These are phyloP conservation scores for Polytolypa hystricis DNA, from an alignment of 2,329 filamentous ascomycete genomes.

Conservation along the genomic window DNA sequence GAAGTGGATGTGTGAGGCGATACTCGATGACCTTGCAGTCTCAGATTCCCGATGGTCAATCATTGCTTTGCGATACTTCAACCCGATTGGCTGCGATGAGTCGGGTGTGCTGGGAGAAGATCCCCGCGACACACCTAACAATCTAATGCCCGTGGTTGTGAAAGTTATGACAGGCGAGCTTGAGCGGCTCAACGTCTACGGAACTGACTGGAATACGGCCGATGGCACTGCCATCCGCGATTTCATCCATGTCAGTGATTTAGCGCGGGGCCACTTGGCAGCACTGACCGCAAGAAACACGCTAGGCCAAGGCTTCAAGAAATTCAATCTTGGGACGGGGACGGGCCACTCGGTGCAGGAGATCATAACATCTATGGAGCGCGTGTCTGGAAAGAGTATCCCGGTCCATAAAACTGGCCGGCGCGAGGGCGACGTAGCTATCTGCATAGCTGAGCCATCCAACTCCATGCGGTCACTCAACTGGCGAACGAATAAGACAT, in stretches of 20 bases:
- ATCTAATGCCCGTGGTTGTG: slow-evolving; percentile 54
- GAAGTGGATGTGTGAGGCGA: not conserved
- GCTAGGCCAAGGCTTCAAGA: slow-evolving; percentile 30
- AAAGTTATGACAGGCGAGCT: slow-evolving; percentile 48
- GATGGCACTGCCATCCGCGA: slow-evolving; percentile 58
- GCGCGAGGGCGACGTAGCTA: slow-evolving; percentile 29
- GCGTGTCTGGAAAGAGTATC: slow-evolving; percentile 25
- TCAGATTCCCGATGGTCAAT: slow-evolving; percentile 11
- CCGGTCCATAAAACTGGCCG: slow-evolving; percentile 22
- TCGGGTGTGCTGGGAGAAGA: slow-evolving; percentile 35
- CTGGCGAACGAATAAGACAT: slow-evolving; percentile 28
- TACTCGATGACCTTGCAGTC: not conserved
- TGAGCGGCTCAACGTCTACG: slow-evolving; percentile 48
- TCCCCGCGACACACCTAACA: slow-evolving; percentile 30
- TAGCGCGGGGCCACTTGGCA: slow-evolving; percentile 52
- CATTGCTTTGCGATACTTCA: not conserved
- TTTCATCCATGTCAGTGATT: slow-evolving; percentile 57
- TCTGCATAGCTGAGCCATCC: slow-evolving; percentile 27
- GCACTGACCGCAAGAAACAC: slow-evolving; percentile 36
- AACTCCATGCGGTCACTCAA: slow-evolving; percentile 44
- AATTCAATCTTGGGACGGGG: slow-evolving; percentile 32
- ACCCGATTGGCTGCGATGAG: not conserved
- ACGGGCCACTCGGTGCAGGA: slow-evolving; percentile 28
- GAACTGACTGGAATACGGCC: slow-evolving; percentile 52
- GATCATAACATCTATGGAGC: slow-evolving; percentile 28